phyloP scores from a whole-genome alignment of 495 filamentous ascomycete species.

The Tuber calosporum region DNA sequence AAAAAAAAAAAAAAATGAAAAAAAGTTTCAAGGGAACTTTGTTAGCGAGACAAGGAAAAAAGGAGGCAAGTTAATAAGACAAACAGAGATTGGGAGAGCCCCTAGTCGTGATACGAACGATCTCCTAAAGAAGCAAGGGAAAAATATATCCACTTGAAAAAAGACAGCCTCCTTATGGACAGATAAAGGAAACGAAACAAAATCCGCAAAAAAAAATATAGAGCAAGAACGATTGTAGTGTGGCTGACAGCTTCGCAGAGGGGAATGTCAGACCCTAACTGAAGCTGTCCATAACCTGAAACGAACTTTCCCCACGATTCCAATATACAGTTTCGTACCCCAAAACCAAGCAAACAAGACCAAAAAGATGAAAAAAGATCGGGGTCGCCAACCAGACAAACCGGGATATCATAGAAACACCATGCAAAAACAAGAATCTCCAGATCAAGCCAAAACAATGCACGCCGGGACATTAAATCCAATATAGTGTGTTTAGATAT shows the following conservation, averaged over 20 bases:
- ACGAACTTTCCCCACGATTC: not conserved
- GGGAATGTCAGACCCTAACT: conserved; percentile 1
- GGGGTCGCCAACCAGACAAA: conserved; percentile 6
- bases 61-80: conserved; percentile 11
- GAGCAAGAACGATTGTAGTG: not conserved
- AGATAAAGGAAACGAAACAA: not conserved
- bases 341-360: conserved; percentile 27
- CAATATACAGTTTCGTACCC: not conserved
- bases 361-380: conserved; percentile 18
- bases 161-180: conserved; percentile 1
- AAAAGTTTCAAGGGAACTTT: conserved; percentile 3
- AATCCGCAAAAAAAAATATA: not conserved
- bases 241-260: not conserved
- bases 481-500: not conserved
- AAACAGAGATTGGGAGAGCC: not conserved
- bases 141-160: conserved; percentile 8
- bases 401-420: conserved; percentile 7
- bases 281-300: not conserved
- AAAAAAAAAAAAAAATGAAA: conserved; percentile 16
- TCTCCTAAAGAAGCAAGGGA: conserved; percentile 20
- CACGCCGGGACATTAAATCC: conserved; percentile 14
- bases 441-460: conserved; percentile 21
- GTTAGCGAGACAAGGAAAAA: conserved; percentile 20
- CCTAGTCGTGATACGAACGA: conserved; percentile 28
- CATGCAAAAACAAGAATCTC: conserved; percentile 15